These are phyloP conservation scores for Corynespora cassiicola DNA, from an alignment of 2,329 filamentous ascomycete genomes.

Conservation along the genomic window DNA sequence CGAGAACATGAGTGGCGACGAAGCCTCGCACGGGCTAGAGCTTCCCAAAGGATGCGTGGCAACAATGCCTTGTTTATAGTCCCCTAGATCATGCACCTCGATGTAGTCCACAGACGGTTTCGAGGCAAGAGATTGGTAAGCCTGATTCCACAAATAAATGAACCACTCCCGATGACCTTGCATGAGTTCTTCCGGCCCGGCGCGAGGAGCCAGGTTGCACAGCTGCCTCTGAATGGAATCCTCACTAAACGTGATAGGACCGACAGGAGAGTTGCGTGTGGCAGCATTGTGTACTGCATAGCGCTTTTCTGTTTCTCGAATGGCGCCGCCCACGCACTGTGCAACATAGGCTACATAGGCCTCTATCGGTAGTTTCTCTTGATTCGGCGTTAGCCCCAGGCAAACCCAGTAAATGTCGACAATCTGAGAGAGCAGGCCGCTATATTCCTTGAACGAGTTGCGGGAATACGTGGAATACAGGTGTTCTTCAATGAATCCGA, in stretches of 20 bases:
- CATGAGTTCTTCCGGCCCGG: not conserved
- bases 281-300: not conserved
- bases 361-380: not conserved
- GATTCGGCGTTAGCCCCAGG: too few species aligned
- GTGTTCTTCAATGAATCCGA: too few species aligned
- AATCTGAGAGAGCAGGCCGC: not conserved
- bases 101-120: too few species aligned
- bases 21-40: too few species aligned
- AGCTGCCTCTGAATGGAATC: conserved; percentile 14
- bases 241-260: conserved; percentile 8
- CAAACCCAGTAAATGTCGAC: not conserved
- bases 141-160: not conserved
- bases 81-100: too few species aligned
- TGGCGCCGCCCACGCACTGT: not conserved
- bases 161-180: not conserved
- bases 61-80: too few species aligned
- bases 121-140: not conserved
- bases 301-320: not conserved
- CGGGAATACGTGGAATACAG: too few species aligned
- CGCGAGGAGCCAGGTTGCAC: not conserved
- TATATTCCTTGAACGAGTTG: too few species aligned
- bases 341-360: not conserved
- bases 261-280: not conserved
- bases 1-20: too few species aligned
- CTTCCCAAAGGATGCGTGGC: too few species aligned